phyloP scores from a whole-genome alignment of 306 rosid genomes.

The Inga oerstediana region DNA sequence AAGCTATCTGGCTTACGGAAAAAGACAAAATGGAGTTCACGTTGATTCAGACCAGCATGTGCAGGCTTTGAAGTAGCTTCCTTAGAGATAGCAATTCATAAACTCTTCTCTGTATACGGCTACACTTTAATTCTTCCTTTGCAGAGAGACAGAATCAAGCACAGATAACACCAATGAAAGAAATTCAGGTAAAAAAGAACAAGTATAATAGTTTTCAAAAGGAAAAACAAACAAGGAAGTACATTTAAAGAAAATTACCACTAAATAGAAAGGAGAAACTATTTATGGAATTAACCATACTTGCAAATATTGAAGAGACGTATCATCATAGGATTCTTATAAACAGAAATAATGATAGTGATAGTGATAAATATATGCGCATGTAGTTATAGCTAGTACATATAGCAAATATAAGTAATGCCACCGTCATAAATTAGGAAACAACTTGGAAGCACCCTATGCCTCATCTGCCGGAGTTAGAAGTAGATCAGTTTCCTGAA shows the following conservation, averaged over 20 bases:
- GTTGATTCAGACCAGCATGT: conserved; percentile 49
- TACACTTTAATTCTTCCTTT: conserved; percentile 91
- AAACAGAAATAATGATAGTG: neutral
- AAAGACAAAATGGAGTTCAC: conserved; percentile 81
- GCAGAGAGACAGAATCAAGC: conserved; percentile 43
- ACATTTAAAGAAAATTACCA: neutral
- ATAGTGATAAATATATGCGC: neutral
- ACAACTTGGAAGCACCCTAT: conserved; percentile 19
- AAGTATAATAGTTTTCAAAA: conserved; percentile 9
- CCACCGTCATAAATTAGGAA: neutral
- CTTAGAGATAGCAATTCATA: conserved; percentile 82
- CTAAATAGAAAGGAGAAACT: conserved; percentile 4
- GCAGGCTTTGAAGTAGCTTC: conserved; percentile 61
- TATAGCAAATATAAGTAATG: neutral
- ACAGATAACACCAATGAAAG: conserved; percentile 36
- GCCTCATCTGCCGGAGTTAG: conserved; percentile 79
- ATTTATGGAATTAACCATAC: neutral
- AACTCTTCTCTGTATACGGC: conserved; percentile 77
- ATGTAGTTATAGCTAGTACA: neutral
- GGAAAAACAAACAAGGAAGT: neutral
- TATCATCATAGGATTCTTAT: neutral
- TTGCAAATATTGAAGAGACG: neutral
- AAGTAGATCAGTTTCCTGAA: conserved; percentile 72
- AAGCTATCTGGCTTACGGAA: conserved; percentile 79
- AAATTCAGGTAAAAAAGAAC: conserved; percentile 8